phyloP scores from a whole-genome alignment of 345 rosid species.

The Hibiscus tridactylites region DNA sequence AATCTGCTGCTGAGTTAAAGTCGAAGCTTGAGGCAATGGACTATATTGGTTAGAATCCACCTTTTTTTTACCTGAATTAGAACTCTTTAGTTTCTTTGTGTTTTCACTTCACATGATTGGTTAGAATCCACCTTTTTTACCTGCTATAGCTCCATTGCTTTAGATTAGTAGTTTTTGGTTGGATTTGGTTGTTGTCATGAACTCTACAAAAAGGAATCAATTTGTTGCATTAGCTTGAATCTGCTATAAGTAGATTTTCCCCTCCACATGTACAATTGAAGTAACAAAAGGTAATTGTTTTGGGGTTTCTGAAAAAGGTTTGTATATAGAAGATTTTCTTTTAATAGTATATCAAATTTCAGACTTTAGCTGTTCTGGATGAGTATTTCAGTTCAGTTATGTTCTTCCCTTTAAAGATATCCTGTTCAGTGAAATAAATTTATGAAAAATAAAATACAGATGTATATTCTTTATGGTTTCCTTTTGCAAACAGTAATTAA shows the following conservation, averaged over 20 bases:
- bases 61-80: slow-evolving; percentile 11
- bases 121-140: not conserved
- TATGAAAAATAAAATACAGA: not conserved
- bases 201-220: slow-evolving; percentile 1
- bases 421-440: not conserved
- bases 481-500: not conserved
- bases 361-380: not conserved
- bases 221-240: slow-evolving; percentile 6
- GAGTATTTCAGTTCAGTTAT: not conserved
- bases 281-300: not conserved
- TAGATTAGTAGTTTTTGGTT: not conserved
- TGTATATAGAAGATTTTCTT: not conserved
- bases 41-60: slow-evolving; percentile 57
- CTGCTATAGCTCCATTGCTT: slow-evolving; percentile 7
- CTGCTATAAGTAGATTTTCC: not conserved
- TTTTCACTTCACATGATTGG: not conserved
- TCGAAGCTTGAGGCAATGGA: slow-evolving; percentile 83
- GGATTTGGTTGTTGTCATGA: not conserved
- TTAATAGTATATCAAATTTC: not conserved
- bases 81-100: too few relatives aligned
- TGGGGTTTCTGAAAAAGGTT: not conserved
- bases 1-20: slow-evolving; percentile 53
- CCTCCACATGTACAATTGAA: not conserved
- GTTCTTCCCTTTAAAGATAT: not conserved
- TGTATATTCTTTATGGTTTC: not conserved